Base-by-base conservation (phyloP, 495 filamentous ascomycete genomes). In the Daldinia bambusicola region DNA sequence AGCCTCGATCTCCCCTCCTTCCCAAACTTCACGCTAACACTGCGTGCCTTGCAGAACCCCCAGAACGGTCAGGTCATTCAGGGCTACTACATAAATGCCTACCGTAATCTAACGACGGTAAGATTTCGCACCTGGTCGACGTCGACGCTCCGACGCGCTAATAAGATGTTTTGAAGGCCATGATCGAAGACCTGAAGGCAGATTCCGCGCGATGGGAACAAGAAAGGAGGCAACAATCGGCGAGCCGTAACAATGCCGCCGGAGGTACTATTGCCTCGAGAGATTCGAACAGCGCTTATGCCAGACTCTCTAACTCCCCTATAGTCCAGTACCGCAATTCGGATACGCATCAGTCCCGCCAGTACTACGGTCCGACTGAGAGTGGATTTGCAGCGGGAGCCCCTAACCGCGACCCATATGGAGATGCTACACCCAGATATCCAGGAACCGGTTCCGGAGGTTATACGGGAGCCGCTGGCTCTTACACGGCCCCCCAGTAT, bases 21-120 rank as follows among this genome's bases (percentile, higher is more conserved):
- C 13, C 22, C 30, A 65, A 40, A 36, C 16, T 55, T 55, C 6
- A 71, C 59, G 65, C 60, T 80, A 67, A 79, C 75, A 56, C 34
- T 60, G 34, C 6, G 13, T 38, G 43, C 48, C 30, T 31, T 55
- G 41, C 61, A 78, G 77, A 77, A 76, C 77, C 80, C 67, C 43
- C 53, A 74, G 76, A 81, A 82, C 90, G 90, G 89, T 81, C 79
- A 87, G 85, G 74, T 81, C 58, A 84, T 81, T 64, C 83, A 88
- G 64, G 93, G 93, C 64, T 97, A 91, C 80, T 93, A 90, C 82
- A 93, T 97, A 78, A 93, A 89, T 61, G 93, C 93, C 38, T 95
- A 95, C 79, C 89, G 93, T 67, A 94, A 92, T 76, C 82, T 97
- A 64, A 97, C 93, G 72, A 89, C 90, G 75, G 93, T 94, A 88